Base-by-base conservation (phyloP, 306 rosid species). In the Castanea crenata region DNA sequence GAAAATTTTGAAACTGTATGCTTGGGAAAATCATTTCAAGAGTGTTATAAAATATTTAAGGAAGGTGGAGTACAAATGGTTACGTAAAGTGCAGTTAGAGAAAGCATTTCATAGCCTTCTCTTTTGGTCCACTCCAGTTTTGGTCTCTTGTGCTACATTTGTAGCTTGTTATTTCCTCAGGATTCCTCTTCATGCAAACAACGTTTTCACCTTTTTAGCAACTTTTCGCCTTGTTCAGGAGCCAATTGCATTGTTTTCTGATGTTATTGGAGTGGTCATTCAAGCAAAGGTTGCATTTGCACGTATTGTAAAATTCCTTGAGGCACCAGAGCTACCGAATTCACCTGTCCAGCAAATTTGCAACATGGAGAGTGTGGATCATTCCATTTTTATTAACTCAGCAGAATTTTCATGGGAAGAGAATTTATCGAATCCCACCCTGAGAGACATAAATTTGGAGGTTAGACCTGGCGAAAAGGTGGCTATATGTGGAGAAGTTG, bases 401-500 rank as follows among this genome's bases (percentile, higher is more conserved):
- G 93, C 93, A 6, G 74, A 76, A 55, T 93, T 93, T 76, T 87
- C 97, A 35, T 91, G 98, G 97, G 94, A 83, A 64, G 85, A 82
- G 78, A 87, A 81, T 54, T 44, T 29, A 32, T 62, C 85, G 20
- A 90, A 81, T 79, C 79, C 91, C 3, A 91, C 97, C 6, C 71
- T 93, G 51, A 81, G 85, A 68, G 83, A 83, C 77, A 80, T 93
- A 76, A 85, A 85, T 75, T 68, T 93, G 27, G 87, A 72, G 76
- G 85, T 90, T 34, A 69, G 64, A 67, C 83, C 41, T 5, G 89
- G 92, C 8, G 87, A 88, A 54, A 93, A 88, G 82, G 87, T 93
- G 21, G 98, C 95, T 54, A 85, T 91, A 34, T 91, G 98, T 51
- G 98, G 98, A 57, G 92, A 89, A 85, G 97, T 93, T 71, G 98